phyloP scores from a whole-genome alignment of 306 rosid genomes.

The Cicer yamashitae region DNA sequence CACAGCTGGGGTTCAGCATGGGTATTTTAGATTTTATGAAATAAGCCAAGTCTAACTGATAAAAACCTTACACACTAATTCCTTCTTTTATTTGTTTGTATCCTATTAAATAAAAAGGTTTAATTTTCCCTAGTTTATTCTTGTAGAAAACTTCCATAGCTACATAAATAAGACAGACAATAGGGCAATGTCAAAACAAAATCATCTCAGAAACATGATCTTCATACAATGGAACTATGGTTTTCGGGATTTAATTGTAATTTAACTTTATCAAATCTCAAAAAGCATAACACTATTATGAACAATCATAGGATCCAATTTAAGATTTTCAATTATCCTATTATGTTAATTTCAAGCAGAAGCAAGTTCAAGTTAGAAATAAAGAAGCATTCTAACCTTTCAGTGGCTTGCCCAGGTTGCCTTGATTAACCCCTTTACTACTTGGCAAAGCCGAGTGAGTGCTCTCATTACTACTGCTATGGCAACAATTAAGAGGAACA shows the following conservation, averaged over 20 bases:
- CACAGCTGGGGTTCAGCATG: conserved; percentile 6
- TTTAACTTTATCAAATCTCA: background rate
- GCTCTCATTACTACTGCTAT: conserved; percentile 77
- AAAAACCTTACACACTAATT: background rate
- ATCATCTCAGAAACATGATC: background rate
- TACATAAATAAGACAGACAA: conserved; percentile 10
- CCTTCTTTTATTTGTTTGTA: conserved; percentile 5
- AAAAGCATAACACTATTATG: background rate
- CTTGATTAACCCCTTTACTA: conserved; percentile 53
- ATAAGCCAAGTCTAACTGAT: conserved; percentile 7
- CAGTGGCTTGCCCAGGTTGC: conserved; percentile 46
- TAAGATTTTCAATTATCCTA: background rate
- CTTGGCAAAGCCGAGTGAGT: conserved; percentile 51
- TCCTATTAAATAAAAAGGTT: conserved; percentile 26
- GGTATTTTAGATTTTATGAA: conserved; percentile 6
- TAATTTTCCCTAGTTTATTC: conserved; percentile 4
- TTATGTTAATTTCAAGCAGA: conserved; percentile 30
- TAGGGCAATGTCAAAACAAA: conserved; percentile 13
- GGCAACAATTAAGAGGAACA: conserved; percentile 56
- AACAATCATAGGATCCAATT: background rate
- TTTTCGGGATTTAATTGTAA: background rate
- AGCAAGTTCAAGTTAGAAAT: conserved; percentile 12
- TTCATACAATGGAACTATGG: background rate
- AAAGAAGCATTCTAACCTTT: conserved; percentile 58
- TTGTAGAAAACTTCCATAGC: background rate